Conservation (phyloP, 2,329 filamentous ascomycete genomes). For the Cercospora canescens region DNA sequence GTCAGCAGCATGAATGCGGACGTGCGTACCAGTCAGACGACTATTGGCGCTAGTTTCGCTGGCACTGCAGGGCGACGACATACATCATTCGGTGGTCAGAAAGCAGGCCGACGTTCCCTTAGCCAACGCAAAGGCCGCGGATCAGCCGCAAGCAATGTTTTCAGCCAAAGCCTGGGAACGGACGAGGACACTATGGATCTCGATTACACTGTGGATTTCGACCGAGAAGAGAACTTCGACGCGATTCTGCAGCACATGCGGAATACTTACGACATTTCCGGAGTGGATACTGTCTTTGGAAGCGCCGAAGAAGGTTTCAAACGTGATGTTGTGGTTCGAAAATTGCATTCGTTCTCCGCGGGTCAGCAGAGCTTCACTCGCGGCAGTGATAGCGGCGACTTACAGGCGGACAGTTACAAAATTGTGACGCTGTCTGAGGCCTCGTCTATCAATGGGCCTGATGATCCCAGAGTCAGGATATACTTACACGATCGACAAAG, state of each 20-base stretch:
- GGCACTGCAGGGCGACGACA: constrained; percentile 61
- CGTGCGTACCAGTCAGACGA: constrained; percentile 41
- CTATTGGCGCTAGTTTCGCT: constrained; percentile 47
- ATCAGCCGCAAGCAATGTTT: constrained; percentile 55
- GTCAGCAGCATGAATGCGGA: constrained; percentile 81
- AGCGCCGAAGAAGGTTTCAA: constrained; percentile 34
- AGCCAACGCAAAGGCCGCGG: constrained; percentile 51
- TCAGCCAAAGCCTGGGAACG: constrained; percentile 34
- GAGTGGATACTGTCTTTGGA: constrained; percentile 35
- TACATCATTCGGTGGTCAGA: constrained; percentile 70
- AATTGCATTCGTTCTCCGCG: constrained; percentile 31
- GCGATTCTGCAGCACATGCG: constrained; percentile 32
- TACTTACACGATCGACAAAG: constrained; percentile 31
- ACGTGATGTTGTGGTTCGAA: constrained; percentile 37
- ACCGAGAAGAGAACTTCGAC: constrained; percentile 31
- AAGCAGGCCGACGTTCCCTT: constrained; percentile 61
- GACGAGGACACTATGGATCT: constrained; percentile 37
- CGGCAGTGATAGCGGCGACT: neutral
- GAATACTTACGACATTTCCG: constrained; percentile 32
- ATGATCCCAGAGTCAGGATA: constrained; percentile 26
- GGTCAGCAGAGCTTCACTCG: constrained; percentile 14
- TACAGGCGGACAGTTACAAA: constrained; percentile 6
- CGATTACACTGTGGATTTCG: constrained; percentile 30
- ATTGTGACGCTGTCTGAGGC: constrained; percentile 23
- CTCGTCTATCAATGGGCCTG: constrained; percentile 10